Conservation (phyloP, 2,329 filamentous ascomycete species). For the Fusarium sambucinum region DNA sequence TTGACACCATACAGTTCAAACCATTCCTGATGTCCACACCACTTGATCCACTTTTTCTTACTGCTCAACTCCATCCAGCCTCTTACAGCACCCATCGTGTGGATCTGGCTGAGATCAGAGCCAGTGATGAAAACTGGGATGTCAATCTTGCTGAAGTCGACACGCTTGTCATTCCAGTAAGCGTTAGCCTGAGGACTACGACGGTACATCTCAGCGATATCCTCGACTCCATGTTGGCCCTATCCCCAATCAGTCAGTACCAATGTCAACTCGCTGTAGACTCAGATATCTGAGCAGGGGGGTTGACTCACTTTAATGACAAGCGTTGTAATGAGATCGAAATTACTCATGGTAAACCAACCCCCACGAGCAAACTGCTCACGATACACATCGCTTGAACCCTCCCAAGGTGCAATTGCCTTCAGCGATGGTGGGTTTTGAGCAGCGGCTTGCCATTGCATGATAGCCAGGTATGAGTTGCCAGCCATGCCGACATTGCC, state of each 20-base stretch:
- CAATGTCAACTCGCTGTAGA: accelerated
- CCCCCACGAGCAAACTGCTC: constrained; percentile 24
- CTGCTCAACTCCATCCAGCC: constrained; percentile 39
- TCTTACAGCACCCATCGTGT: constrained; percentile 41
- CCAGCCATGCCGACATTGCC: constrained; percentile 51
- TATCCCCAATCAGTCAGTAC: background rate
- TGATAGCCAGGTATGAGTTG: constrained; percentile 48
- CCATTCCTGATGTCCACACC: constrained; percentile 41
- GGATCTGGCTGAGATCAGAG: constrained; percentile 41
- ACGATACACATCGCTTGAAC: constrained; percentile 22
- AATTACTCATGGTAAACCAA: constrained; percentile 22
- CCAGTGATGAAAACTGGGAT: constrained; percentile 37
- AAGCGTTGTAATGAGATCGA: constrained; percentile 16
- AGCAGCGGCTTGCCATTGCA: constrained; percentile 39
- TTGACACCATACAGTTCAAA: constrained; percentile 28
- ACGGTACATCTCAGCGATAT: constrained; percentile 24
- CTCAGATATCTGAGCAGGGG: background rate
- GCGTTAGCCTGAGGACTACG: constrained; percentile 6
- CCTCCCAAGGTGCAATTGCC: constrained; percentile 34
- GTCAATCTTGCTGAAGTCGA: constrained; percentile 33
- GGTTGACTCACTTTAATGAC: constrained; percentile 2
- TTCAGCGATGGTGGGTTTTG: constrained; percentile 35
- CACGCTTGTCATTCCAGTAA: constrained; percentile 24
- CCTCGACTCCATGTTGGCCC: constrained; percentile 7
- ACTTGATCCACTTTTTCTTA: constrained; percentile 42